Base-by-base conservation (phyloP, 768 basidiomycete species). In the Favolaschia claudopus region DNA sequence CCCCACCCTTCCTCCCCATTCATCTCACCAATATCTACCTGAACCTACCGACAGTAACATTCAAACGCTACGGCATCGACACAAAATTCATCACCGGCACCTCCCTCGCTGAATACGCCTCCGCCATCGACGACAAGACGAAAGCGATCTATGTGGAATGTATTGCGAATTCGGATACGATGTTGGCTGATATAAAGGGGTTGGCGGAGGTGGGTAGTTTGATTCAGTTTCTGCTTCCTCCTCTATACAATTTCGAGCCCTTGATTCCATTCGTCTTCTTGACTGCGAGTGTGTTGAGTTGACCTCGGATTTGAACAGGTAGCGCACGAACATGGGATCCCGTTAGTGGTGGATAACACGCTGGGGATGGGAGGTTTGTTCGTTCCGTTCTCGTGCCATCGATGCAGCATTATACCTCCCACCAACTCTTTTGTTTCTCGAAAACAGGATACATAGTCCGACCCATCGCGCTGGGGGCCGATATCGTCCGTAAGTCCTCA, bases 261-360 rank as follows among this genome's bases (percentile, higher is more conserved):
- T 28, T 24, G 2, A 20, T 15, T 20, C 9, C 2, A 1, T 7
- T 27, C 4, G n/a, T n/a, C n/a, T n/a, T n/a, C n/a, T 12, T 42
- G 10, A 15, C n/a, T 42, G 37, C 29, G 27, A 43, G 39, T 25
- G 14, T 39, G 42, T 27, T 3, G 5, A 20, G 39, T 24, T 32
- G 31, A 29, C 48, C 3, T 13, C 14, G 8, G 10, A 15, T 17
- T 28, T n/a, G n/a, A n/a, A 29, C 24, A 82, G 79, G 68, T 85
- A n/a, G 86, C 85, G 3, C 84, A 85, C 60, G 71, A 71, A 7
- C 69, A 82, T 55, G 72, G 75, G 3, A 77, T 86, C 12, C 85
- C 85, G 0, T 70, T 86, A 38, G 78, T 87, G 37, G 84, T 85
- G 14, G 83, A 84, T 60, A 84, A 82, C 60, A 85, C 81, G 4